Base-by-base conservation (phyloP, 1,284 basidiomycete genomes). In the Pholiota adiposa region DNA sequence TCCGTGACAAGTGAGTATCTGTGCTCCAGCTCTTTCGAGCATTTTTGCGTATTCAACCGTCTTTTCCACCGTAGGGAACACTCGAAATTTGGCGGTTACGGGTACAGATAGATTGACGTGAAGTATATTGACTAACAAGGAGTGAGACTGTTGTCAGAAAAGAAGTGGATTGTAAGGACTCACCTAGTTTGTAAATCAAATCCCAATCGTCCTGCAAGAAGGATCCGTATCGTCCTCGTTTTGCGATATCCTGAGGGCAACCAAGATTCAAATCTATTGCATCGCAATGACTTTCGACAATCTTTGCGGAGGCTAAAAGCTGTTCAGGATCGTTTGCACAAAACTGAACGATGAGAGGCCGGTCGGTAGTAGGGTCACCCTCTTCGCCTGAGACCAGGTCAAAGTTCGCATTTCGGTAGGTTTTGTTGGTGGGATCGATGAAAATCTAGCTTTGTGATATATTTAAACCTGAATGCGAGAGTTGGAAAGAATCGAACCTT, bases 141-240 rank as follows among this genome's bases (percentile, higher is more conserved):
- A 34, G 7, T 40, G 34, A 4, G 40, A 34, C 51, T 38, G 19
- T 55, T 5, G n/a, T 11, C n/a, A 18, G 1, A 16, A 12, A 23
- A 11, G 27, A 25, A 12, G 33, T 9, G 61, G 19, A 34, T 31
- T 25, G 38, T n/a, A 36, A 43, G 16, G 1, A 83, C 91, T 68
- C 66, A 94, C 94, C 91, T 50, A 98, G 81, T 29, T 80, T 78
- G 63, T 87, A 87, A 27, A 97, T 88, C 51, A 97, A 73, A 9
- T 92, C 88, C 96, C 96, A 98, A 56, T 98, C 94, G 62, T 98
- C 96, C 80, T 96, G 93, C 49, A 99, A 73, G 77, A 93, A 98
- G 1, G 90, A 86, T 0, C 97, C 97, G 66, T 98, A 99, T 59
- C 85, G 84, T 0, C 97, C 97, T 41, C 87, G 80, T 62, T 86